Evolutionary conservation across 768 basidiomycete species (phyloP).

Genomic region (Phlegmacium glaucopus): DNA sequence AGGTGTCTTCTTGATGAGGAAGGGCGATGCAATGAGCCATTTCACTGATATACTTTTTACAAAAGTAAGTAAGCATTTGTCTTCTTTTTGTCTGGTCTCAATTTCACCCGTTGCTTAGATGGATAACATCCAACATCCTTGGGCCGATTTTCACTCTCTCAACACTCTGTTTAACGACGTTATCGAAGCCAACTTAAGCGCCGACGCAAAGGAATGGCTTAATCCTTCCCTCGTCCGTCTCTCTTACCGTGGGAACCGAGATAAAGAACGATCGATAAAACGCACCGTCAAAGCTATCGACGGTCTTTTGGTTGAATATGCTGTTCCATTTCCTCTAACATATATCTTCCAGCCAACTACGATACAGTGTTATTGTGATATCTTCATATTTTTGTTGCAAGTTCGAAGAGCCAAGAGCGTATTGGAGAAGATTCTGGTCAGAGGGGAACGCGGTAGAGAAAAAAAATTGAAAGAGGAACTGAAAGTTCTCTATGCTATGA

Average conservation of each 20-base stretch:
- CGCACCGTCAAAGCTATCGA: slow-evolving; percentile 63
- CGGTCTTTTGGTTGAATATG: slow-evolving; percentile 72
- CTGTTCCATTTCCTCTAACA: slow-evolving; percentile 75
- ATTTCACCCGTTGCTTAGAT: slow-evolving; percentile 20
- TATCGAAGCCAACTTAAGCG: slow-evolving; percentile 42
- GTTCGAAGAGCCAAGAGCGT: slow-evolving; percentile 69
- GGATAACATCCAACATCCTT: slow-evolving; percentile 73
- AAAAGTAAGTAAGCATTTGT: slow-evolving; percentile 43
- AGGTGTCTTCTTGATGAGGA: slow-evolving; percentile 69
- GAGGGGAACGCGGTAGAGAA: slow-evolving; percentile 38
- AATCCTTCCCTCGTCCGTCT: slow-evolving; percentile 69
- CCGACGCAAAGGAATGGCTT: slow-evolving; percentile 50
- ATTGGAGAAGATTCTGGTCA: slow-evolving; percentile 66
- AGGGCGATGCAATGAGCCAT: slow-evolving; percentile 74
- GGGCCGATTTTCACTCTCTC: slow-evolving; percentile 83
- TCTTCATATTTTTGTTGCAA: slow-evolving; percentile 73
- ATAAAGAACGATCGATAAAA: slow-evolving; percentile 39
- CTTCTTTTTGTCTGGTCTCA: no score
- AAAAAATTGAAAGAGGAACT: slow-evolving; percentile 40
- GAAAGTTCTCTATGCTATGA: slow-evolving; percentile 74
- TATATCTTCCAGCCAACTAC: slow-evolving; percentile 67
- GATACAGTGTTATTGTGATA: slow-evolving; percentile 56
- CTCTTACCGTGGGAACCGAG: slow-evolving; percentile 55
- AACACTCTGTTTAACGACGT: slow-evolving; percentile 75
- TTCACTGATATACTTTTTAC: slow-evolving; percentile 73